Evolutionary conservation across 768 basidiomycete species (phyloP).

Genomic region (Mycena epipterygia): DNA sequence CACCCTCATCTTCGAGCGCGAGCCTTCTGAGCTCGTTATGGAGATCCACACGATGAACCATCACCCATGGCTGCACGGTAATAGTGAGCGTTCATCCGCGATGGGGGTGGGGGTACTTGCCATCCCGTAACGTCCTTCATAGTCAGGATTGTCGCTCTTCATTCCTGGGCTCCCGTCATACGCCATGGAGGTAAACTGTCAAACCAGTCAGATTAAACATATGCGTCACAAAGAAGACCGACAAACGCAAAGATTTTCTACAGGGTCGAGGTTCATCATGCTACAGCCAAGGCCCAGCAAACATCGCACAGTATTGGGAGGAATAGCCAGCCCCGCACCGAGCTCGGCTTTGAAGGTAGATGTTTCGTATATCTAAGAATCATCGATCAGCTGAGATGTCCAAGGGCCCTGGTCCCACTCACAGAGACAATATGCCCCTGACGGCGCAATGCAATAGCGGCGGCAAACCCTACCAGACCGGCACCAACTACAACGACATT

Average conservation of each 20-base stretch:
- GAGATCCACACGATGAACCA: slow-evolving; percentile 33
- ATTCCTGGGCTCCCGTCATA: slow-evolving; percentile 26
- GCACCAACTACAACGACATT: slow-evolving; percentile 26
- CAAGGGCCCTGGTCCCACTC: neutral
- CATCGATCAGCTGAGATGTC: neutral
- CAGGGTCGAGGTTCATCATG: slow-evolving; percentile 14
- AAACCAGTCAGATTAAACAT: neutral
- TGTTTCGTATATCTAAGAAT: slow-evolving; percentile 22
- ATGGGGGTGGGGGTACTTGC: neutral
- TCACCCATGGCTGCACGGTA: slow-evolving; percentile 20
- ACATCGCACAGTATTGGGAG: slow-evolving; percentile 26
- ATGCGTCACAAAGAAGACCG: neutral
- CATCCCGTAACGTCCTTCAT: slow-evolving; percentile 20
- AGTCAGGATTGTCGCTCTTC: slow-evolving; percentile 25
- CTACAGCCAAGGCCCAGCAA: slow-evolving; percentile 24
- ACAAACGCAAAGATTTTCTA: slow-evolving; percentile 30
- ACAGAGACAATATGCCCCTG: slow-evolving; percentile 23
- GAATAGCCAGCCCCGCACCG: slow-evolving; percentile 30
- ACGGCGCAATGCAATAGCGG: slow-evolving; percentile 28
- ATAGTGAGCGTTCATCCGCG: neutral
- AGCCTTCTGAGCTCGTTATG: slow-evolving; percentile 25
- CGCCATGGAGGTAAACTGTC: slow-evolving; percentile 32
- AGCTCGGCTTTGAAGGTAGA: slow-evolving; percentile 31
- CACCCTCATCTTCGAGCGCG: slow-evolving; percentile 2
- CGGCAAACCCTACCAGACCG: slow-evolving; percentile 31